Percentiles rank a stretch among this genome's conserved stretches.
These are phyloP conservation scores for Apiospora hydei DNA, from an alignment of 2,329 filamentous ascomycete genomes.

Conservation along the genomic window DNA sequence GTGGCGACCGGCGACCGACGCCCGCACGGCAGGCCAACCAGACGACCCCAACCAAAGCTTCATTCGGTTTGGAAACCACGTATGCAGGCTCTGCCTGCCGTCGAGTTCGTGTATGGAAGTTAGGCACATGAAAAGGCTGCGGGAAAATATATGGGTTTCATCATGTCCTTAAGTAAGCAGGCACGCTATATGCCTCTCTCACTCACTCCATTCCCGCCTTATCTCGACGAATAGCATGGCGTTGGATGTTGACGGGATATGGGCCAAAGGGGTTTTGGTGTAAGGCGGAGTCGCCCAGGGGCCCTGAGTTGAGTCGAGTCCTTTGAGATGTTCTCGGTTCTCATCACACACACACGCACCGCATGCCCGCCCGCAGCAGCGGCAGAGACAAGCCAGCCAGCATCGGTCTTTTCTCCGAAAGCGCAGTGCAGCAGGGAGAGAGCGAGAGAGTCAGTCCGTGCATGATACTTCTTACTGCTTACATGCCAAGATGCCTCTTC, in stretches of 20 bases:
- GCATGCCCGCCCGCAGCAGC: not conserved
- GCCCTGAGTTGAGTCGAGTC: not conserved
- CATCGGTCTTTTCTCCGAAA: constrained; percentile 13
- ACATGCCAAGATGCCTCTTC: not conserved
- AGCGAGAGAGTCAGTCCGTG: not conserved
- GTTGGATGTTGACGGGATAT: not conserved
- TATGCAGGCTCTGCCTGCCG: not conserved
- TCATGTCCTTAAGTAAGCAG: not conserved
- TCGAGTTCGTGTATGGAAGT: not conserved
- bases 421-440: not conserved
- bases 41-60: constrained; percentile 4
- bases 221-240: not conserved
- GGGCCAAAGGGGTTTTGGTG: not conserved
- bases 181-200: not conserved
- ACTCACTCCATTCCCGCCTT: not conserved
- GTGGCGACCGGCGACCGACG: constrained; percentile 15
- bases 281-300: not conserved
- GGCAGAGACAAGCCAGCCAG: not conserved
- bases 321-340: not conserved
- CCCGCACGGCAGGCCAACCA: constrained; percentile 17
- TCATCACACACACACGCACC: not conserved
- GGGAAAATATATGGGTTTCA: not conserved
- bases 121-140: not conserved
- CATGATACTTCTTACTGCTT: not conserved
- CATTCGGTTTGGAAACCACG: constrained; percentile 8